phyloP scores from a whole-genome alignment of 2,329 filamentous ascomycete genomes.

The Monilinia polystroma region DNA sequence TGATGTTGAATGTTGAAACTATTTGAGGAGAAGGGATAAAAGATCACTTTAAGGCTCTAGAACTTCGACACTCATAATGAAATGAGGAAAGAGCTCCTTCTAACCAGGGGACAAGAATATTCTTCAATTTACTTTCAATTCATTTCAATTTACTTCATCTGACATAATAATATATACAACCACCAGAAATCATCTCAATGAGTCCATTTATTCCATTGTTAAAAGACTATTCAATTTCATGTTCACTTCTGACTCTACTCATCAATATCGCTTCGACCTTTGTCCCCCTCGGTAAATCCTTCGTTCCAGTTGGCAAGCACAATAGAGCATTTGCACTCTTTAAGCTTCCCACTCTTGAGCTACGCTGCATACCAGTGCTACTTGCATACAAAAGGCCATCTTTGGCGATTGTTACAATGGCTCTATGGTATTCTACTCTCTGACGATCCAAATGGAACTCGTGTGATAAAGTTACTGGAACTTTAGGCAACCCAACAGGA shows the following conservation, averaged over 20 bases:
- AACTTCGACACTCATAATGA: background rate
- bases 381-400: constrained; percentile 70
- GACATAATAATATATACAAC: background rate
- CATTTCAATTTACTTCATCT: background rate
- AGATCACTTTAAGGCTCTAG: background rate
- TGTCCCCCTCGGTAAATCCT: constrained; percentile 64
- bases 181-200: background rate
- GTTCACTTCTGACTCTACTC: constrained; percentile 45
- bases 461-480: constrained; percentile 70
- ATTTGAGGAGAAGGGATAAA: background rate
- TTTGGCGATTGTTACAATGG: constrained; percentile 61
- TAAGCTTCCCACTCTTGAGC: constrained; percentile 84
- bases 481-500: constrained; percentile 66
- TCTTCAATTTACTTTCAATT: background rate
- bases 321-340: constrained; percentile 85
- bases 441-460: constrained; percentile 72
- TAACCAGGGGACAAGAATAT: background rate
- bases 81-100: background rate
- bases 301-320: constrained; percentile 66
- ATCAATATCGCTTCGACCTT: constrained; percentile 79
- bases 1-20: background rate
- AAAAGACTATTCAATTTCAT: constrained; percentile 24
- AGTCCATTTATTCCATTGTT: background rate
- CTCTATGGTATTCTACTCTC: constrained; percentile 89
- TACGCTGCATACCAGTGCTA: constrained; percentile 88